phyloP scores from a whole-genome alignment of 768 basidiomycete genomes.

The Psilocybe subaeruginosa region DNA sequence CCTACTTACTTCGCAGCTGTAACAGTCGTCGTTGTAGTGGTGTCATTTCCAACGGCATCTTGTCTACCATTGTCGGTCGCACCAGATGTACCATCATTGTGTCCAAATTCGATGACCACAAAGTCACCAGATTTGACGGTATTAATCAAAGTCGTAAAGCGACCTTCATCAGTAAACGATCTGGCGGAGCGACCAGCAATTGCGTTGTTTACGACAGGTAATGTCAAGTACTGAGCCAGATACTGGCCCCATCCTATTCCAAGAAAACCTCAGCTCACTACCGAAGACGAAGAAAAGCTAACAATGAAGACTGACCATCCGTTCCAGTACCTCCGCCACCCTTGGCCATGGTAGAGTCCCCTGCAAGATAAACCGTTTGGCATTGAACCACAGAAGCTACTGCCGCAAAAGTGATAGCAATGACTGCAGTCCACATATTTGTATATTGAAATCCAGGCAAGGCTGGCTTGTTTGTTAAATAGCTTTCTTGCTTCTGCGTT shows the following conservation, averaged over 20 bases:
- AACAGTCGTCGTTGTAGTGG: conserved; percentile 37
- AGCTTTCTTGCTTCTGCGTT: neutral
- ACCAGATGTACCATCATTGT: conserved; percentile 46
- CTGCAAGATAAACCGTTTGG: conserved; percentile 44
- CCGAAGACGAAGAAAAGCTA: neutral
- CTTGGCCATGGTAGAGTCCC: conserved; percentile 48
- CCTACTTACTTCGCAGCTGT: conserved; percentile 34
- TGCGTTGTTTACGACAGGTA: conserved; percentile 49
- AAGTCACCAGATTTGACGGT: conserved; percentile 41
- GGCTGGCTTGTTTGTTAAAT: neutral
- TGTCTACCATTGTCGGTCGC: conserved; percentile 44
- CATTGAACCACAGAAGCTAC: neutral
- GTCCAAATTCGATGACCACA: conserved; percentile 51
- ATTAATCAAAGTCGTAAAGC: conserved; percentile 44
- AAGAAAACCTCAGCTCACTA: neutral
- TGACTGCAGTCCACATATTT: neutral
- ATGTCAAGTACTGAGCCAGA: conserved; percentile 40
- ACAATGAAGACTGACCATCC: conserved; percentile 26
- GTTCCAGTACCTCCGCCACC: conserved; percentile 41
- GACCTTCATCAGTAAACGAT: conserved; percentile 50
- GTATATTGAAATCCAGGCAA: neutral
- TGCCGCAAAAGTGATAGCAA: neutral
- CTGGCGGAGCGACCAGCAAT: conserved; percentile 49
- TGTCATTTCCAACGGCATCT: conserved; percentile 42
- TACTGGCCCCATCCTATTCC: conserved; percentile 48